A percentile compares a stretch with the other conserved stretches of the same genome.
These are phyloP conservation scores for Rhipidocladum racemiflorum DNA, from an alignment of 176 grass and related monocot species.

Conservation along the genomic window DNA sequence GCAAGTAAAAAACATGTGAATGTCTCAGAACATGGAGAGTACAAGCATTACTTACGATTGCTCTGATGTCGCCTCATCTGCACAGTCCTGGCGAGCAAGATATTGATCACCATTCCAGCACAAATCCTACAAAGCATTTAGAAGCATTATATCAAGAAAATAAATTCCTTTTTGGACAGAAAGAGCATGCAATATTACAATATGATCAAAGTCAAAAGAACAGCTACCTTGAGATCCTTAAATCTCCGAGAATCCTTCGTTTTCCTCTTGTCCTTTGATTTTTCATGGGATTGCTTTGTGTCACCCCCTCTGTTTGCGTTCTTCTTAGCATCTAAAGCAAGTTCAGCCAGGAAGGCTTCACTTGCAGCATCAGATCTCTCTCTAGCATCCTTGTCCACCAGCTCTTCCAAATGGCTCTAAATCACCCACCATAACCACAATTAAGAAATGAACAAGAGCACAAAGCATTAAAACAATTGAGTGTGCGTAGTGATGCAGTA, in stretches of 20 bases:
- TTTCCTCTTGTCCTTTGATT: slow-evolving; percentile 89
- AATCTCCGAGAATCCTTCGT: slow-evolving; percentile 62
- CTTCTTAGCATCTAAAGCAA: slow-evolving; percentile 86
- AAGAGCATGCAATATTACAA: neutral
- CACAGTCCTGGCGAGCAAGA: slow-evolving; percentile 35
- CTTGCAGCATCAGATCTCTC: slow-evolving; percentile 94
- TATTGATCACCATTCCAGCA: slow-evolving; percentile 47
- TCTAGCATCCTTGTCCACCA: slow-evolving; percentile 83
- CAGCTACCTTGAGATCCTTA: slow-evolving; percentile 72
- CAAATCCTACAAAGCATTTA: slow-evolving; percentile 52
- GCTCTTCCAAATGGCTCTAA: slow-evolving; percentile 73
- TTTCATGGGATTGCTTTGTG: slow-evolving; percentile 65
- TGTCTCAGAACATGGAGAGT: slow-evolving; percentile 10
- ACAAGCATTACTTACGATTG: slow-evolving; percentile 57
- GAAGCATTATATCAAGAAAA: slow-evolving; percentile 36
- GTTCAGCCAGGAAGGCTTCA: slow-evolving; percentile 93
- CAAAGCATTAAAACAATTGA: slow-evolving; percentile 10
- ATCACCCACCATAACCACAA: slow-evolving; percentile 25
- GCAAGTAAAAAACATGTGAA: slow-evolving; percentile 3
- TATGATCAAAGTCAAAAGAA: slow-evolving; percentile 15
- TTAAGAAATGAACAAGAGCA: slow-evolving; percentile 37
- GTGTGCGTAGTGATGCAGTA: neutral
- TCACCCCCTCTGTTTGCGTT: slow-evolving; percentile 58
- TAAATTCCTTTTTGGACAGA: slow-evolving; percentile 18
- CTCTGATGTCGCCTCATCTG: slow-evolving; percentile 59